These are phyloP conservation scores for Pleurotus platypus DNA, from an alignment of 768 basidiomycete species.

Conservation along the genomic window DNA sequence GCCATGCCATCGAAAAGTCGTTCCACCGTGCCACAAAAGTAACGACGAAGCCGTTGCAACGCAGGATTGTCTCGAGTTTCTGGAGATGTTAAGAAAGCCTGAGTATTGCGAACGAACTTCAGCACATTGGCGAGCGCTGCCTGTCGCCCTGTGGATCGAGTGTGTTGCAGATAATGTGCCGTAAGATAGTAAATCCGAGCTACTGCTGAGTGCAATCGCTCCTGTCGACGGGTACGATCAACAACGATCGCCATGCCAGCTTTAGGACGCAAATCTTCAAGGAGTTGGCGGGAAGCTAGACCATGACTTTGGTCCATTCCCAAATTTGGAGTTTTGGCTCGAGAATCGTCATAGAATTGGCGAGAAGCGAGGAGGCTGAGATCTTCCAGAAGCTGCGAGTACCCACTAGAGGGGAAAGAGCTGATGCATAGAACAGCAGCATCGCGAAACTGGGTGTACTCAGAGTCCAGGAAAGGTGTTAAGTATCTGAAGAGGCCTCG, in stretches of 20 bases:
- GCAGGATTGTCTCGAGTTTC: slow-evolving; percentile 75
- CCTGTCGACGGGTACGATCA: slow-evolving; percentile 67
- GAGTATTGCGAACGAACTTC: slow-evolving; percentile 83
- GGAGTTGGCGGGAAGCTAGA: slow-evolving; percentile 52
- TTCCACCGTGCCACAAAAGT: slow-evolving; percentile 88
- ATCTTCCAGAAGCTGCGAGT: slow-evolving; percentile 81
- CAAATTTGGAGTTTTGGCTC: slow-evolving; percentile 35
- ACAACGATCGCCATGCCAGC: slow-evolving; percentile 35
- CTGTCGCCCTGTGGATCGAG: slow-evolving; percentile 64
- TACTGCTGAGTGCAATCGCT: slow-evolving; percentile 80
- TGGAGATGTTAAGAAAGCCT: slow-evolving; percentile 66
- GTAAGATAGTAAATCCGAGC: slow-evolving; percentile 88
- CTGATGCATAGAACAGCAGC: slow-evolving; percentile 88
- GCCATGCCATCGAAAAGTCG: slow-evolving; percentile 77
- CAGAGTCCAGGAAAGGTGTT: slow-evolving; percentile 84
- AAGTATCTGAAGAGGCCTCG: slow-evolving; percentile 81
- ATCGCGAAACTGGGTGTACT: slow-evolving; percentile 79
- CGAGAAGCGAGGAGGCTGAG: slow-evolving; percentile 75
- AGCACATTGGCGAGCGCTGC: slow-evolving; percentile 76
- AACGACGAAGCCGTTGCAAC: slow-evolving; percentile 78
- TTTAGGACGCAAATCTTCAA: slow-evolving; percentile 59
- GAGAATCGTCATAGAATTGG: slow-evolving; percentile 78
- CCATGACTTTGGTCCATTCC: slow-evolving; percentile 32
- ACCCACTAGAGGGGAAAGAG: slow-evolving; percentile 72
- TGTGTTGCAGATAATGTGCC: slow-evolving; percentile 69